Conservation (phyloP, 2,329 filamentous ascomycete species). For the Ceratocystis colombiana region DNA sequence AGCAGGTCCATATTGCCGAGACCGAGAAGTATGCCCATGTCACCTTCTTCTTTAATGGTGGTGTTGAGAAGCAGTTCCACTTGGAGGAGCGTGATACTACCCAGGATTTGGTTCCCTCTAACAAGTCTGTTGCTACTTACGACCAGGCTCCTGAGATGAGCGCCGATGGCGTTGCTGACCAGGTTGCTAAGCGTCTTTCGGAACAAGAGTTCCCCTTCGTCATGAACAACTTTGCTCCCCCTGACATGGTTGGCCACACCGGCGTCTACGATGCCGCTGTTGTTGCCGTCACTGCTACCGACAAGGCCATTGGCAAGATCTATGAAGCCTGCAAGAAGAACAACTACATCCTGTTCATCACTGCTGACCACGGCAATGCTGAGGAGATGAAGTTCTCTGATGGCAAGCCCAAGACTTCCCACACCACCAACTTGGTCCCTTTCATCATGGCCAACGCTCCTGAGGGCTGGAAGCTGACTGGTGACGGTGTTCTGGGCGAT, state of each 20-base stretch:
- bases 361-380: constrained; percentile 92
- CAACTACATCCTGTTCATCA: constrained; percentile 89
- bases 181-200: constrained; percentile 74
- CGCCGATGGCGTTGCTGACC: constrained; percentile 77
- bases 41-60: constrained; percentile 99
- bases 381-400: constrained; percentile 98
- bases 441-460: constrained; percentile 98
- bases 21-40: constrained; percentile 99
- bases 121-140: constrained; percentile 84
- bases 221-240: constrained; percentile 99
- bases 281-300: constrained; percentile 71
- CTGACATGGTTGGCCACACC: constrained; percentile 98
- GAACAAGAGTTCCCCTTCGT: constrained; percentile 88
- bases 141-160: constrained; percentile 95
- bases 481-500: constrained; percentile 86
- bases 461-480: constrained; percentile 74
- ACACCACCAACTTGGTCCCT: constrained; percentile 96
- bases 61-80: constrained; percentile 90
- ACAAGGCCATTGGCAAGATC: constrained; percentile 86
- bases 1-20: constrained; percentile 95
- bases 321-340: constrained; percentile 90
- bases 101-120: constrained; percentile 71
- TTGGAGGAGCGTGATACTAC: constrained; percentile 81
- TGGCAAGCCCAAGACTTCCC: constrained; percentile 93
- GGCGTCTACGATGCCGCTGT: constrained; percentile 94